Conservation (phyloP, 1,284 basidiomycete species). For the Leccinum griseonigrum region DNA sequence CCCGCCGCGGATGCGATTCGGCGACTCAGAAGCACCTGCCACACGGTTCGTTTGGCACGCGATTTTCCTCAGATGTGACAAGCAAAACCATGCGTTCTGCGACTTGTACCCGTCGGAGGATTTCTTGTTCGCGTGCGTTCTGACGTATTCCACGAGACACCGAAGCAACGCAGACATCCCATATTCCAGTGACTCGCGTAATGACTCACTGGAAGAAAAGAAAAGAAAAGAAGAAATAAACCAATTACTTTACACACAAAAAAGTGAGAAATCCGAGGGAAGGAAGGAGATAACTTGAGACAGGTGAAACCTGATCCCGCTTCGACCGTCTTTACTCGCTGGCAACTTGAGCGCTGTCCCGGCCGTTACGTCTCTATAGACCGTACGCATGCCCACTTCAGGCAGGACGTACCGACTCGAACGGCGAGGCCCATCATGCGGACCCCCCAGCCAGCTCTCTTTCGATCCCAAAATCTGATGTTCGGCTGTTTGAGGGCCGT, state of each 20-base stretch:
- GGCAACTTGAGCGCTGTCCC: background rate
- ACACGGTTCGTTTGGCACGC: background rate
- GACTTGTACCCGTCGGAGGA: background rate
- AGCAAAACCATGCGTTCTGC: background rate
- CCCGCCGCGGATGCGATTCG: background rate
- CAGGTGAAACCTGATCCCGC: background rate
- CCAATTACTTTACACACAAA: background rate
- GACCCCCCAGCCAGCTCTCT: background rate
- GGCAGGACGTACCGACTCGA: background rate
- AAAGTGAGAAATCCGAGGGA: background rate
- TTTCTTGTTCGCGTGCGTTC: background rate
- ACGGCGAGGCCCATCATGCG: background rate
- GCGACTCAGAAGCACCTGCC: slow-evolving; percentile 1
- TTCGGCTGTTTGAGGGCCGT: slow-evolving; percentile 10
- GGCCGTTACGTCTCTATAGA: background rate
- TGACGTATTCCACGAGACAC: background rate
- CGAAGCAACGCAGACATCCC: background rate
- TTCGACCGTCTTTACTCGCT: background rate
- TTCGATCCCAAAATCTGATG: background rate
- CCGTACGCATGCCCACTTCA: background rate
- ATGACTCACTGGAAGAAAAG: background rate
- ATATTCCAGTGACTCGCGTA: background rate
- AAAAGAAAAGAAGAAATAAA: background rate
- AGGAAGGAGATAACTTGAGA: background rate
- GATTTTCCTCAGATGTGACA: background rate